Evolutionary conservation across 2,329 filamentous ascomycete genomes (phyloP).

Genomic region (Onygenales sp.): DNA sequence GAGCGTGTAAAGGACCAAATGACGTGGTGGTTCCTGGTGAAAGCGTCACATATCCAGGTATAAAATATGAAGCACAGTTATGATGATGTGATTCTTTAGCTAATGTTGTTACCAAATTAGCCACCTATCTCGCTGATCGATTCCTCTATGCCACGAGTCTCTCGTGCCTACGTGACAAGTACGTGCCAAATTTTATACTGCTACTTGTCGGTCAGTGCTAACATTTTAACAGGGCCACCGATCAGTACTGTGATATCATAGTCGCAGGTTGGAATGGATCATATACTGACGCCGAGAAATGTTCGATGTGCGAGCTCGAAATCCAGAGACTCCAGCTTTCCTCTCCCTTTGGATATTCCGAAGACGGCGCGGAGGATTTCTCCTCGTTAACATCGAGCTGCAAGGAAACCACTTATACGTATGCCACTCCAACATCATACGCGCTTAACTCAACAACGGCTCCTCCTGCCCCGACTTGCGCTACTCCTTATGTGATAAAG

Average conservation of each 20-base stretch:
- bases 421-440: slow-evolving; percentile 7
- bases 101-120: neutral
- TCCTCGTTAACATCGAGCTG: slow-evolving; percentile 4
- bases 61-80: neutral
- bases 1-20: neutral
- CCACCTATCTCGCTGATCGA: neutral
- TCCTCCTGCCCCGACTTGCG: neutral
- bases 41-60: neutral
- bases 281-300: slow-evolving; percentile 4
- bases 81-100: neutral
- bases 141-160: neutral
- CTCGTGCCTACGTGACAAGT: neutral
- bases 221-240: neutral
- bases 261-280: neutral
- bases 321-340: slow-evolving; percentile 9
- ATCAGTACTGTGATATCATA: neutral
- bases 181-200: neutral
- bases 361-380: slow-evolving; percentile 5
- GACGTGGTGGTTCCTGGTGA: neutral
- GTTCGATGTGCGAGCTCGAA: slow-evolving; percentile 9
- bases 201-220: neutral
- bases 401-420: slow-evolving; percentile 5
- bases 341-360: slow-evolving; percentile 11
- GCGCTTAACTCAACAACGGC: neutral
- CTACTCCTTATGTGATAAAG: neutral